Evolutionary conservation across 1,139 yeast genomes (phyloP).

Genomic region (Saccharomycopsis hybrid): DNA sequence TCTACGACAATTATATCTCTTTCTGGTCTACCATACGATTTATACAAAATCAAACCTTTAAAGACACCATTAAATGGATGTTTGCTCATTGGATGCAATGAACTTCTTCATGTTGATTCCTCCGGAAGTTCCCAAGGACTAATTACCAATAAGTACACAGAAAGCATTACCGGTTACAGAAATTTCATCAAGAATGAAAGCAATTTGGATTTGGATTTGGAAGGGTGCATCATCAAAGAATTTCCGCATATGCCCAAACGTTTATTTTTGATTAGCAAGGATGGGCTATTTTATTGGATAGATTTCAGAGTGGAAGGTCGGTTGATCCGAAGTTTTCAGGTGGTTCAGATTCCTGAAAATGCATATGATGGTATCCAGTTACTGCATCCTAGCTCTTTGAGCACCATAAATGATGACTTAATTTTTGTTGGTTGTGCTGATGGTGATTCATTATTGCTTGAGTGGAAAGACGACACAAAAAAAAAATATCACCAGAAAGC

Average conservation of each 20-base stretch:
- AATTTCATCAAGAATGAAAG: conserved; percentile 43
- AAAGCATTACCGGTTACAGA: conserved; percentile 44
- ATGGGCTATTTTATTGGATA: conserved; percentile 47
- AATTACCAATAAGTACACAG: conserved; percentile 56
- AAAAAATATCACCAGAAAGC: conserved; percentile 20
- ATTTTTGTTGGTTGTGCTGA: conserved; percentile 39
- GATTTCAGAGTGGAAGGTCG: conserved; percentile 46
- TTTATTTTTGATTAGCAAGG: conserved; percentile 44
- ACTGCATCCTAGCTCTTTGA: conserved; percentile 8
- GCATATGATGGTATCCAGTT: conserved; percentile 2
- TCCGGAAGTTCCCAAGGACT: conserved; percentile 70
- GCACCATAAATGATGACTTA: conserved; percentile 26
- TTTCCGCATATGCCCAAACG: conserved; percentile 41
- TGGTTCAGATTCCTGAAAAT: conserved; percentile 23
- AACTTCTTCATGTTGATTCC: conserved; percentile 71
- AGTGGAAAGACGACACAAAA: conserved; percentile 29
- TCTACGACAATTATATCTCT: conserved; percentile 64
- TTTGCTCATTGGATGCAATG: conserved; percentile 69
- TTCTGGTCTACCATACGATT: conserved; percentile 67
- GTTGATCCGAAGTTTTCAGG: conserved; percentile 30
- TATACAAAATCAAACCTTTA: conserved; percentile 58
- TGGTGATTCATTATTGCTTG: conserved; percentile 36
- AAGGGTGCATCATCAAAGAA: conserved; percentile 45
- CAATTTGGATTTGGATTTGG: conserved; percentile 48
- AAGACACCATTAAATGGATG: conserved; percentile 66